Evolutionary conservation across 1,284 basidiomycete genomes (phyloP), one percentile per base, ranked within the genome.

Genomic region (Laetiporus sulphureus): DNA sequence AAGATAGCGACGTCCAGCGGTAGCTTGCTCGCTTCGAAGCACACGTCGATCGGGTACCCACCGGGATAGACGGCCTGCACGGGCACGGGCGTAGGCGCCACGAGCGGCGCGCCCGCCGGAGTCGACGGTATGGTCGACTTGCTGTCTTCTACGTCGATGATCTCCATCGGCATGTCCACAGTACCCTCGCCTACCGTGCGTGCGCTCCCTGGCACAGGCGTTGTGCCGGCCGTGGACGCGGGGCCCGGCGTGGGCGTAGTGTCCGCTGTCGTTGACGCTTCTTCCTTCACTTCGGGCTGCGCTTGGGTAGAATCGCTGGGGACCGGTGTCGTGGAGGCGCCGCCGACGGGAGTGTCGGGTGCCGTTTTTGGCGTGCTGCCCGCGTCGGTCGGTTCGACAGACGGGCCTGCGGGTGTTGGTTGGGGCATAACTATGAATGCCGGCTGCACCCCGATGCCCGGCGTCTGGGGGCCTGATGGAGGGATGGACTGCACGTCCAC

Each of bases 1-100:
- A 92, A 91, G 48, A 98, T 89, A 2, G 94, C 96, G 10, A 91
- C 87, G 58, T 99, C 96, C 40, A 99, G 72, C 0, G 95, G 91
- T 30, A 95, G 73, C 62, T 93, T 92, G 61, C 84, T 83, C 21
- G 95, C 86, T 65, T 97, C 94, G 51, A 75, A 81, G 42, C 72
- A 72, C 5, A 93, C 76, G 59, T 94, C 91, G 54, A 92, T 82
- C 12, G 71, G 64, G 45, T 48, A 57, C 3, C 56, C 49, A 12
- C 54, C 50, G 3, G 55, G 50, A 20, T 50, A 48, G 32, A 45
- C 48, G 25, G 13, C 13, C 25, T 7, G 13, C 25, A 27, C 13
- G 13, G 25, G 25, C 25, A 13, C 25, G 25, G 25, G 25, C 25
- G 25, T 27, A 13, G 25, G 25, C 13, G 25, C 13, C 7, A 8